Conservation (phyloP, 495 filamentous ascomycete species). For the Articulospora tetracladia region DNA sequence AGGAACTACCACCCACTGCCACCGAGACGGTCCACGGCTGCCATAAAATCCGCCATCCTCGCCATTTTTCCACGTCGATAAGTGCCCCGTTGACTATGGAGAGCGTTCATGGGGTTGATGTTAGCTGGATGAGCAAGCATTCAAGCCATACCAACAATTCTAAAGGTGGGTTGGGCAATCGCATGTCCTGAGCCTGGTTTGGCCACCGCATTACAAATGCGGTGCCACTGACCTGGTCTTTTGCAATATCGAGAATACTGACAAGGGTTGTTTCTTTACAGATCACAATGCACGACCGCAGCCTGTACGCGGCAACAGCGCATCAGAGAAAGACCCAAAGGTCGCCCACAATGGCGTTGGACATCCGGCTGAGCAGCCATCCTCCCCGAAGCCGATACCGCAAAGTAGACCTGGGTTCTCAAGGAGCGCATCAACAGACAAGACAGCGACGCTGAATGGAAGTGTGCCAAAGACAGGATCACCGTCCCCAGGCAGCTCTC, state of each 20-base stretch:
- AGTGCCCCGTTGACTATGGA: conserved; percentile 44
- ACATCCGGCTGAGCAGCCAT: neutral
- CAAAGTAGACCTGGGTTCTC: conserved; percentile 24
- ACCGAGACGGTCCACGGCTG: neutral
- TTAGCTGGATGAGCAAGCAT: conserved; percentile 54
- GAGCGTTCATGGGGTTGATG: conserved; percentile 60
- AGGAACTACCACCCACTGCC: neutral
- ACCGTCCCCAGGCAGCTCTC: conserved; percentile 34
- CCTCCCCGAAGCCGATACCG: conserved; percentile 33
- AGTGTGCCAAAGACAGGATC: conserved; percentile 31
- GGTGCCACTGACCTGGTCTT: neutral
- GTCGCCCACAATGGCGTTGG: conserved; percentile 17
- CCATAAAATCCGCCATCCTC: too few relatives aligned
- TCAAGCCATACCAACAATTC: conserved; percentile 11
- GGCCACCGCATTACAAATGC: neutral
- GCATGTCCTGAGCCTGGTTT: neutral
- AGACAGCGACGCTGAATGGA: conserved; percentile 26
- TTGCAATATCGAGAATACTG: neutral
- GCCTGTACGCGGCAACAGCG: neutral
- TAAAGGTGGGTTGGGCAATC: conserved; percentile 20
- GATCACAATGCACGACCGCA: conserved; percentile 11
- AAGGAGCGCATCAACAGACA: conserved; percentile 33
- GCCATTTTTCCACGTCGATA: neutral
- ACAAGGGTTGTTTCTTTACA: conserved; percentile 1
- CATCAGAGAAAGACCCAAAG: conserved; percentile 6